Percentiles rank a stretch among this genome's conserved stretches.
Conservation (phyloP, 1,139 yeast species). For the Taphrina confusa region DNA sequence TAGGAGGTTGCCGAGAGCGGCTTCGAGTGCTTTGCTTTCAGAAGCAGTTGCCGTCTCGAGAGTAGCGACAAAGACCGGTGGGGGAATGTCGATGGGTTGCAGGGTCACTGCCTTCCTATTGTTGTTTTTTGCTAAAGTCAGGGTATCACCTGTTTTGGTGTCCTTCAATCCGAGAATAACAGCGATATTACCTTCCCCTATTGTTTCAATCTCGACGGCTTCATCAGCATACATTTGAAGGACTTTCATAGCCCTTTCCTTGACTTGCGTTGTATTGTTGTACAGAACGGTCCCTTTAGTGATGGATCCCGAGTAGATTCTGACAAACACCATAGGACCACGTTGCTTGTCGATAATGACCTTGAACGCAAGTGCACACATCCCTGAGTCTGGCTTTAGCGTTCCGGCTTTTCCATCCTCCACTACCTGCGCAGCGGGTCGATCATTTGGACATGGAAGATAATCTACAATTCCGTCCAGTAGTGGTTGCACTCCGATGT, state of each 20-base stretch:
- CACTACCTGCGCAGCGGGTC: slow-evolving; percentile 48
- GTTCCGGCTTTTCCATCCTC: slow-evolving; percentile 15
- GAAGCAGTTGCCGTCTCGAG: slow-evolving; percentile 83
- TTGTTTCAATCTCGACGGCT: slow-evolving; percentile 65
- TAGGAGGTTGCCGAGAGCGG: slow-evolving; percentile 63
- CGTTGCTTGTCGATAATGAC: slow-evolving; percentile 77
- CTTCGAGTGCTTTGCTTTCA: slow-evolving; percentile 68
- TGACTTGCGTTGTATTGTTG: slow-evolving; percentile 70
- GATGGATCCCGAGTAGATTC: slow-evolving; percentile 82
- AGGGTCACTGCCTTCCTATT: slow-evolving; percentile 50
- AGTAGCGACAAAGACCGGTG: slow-evolving; percentile 86
- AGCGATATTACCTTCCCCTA: slow-evolving; percentile 83
- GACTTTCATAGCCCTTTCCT: slow-evolving; percentile 65
- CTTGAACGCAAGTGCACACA: slow-evolving; percentile 87
- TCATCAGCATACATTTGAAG: slow-evolving; percentile 85
- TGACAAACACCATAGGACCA: slow-evolving; percentile 80
- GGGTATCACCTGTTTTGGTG: slow-evolving; percentile 86
- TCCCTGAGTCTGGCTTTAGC: not conserved
- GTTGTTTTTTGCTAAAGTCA: slow-evolving; percentile 53
- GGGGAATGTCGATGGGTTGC: slow-evolving; percentile 80
- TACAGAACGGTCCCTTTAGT: slow-evolving; percentile 61
- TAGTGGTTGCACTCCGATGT: slow-evolving; percentile 92
- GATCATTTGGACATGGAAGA: slow-evolving; percentile 79
- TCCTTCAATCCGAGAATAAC: slow-evolving; percentile 78
- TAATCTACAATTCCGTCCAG: slow-evolving; percentile 77